Evolutionary conservation across 805 yeast genomes (phyloP), one percentile per base, ranked within the genome.

Genomic region (Tetrapisispora phaffii): DNA sequence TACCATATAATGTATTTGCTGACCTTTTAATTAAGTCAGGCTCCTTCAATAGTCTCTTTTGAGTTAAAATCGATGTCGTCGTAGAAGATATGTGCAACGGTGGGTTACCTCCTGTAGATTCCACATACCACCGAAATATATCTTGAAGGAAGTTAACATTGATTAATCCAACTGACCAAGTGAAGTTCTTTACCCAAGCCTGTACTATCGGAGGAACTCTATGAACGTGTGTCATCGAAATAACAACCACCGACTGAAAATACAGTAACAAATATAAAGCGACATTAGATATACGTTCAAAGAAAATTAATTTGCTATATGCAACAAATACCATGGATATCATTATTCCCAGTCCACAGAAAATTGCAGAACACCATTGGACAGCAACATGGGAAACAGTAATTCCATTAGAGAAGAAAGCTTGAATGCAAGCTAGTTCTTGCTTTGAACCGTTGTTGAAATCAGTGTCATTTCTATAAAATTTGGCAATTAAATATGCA

Each of bases 91-190:
- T 67, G 57, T 80, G 79, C 35, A 82, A 71, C 5, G 84, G 67
- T 28, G 96, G 96, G 1, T 74, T 66, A 35, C 97, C 97, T 41
- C 97, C 97, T 1, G 97, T 88, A 24, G 93, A 67, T 60, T 85
- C 88, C 37, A 85, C 77, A 55, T 80, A 85, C 94, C 94, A 85
- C 55, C 90, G 71, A 63, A 85, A 82, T 50, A 85, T 80, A 48
- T 77, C 69, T 65, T 89, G 96, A 95, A 89, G 85, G 60, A 88
- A 89, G 2, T 59, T 56, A 34, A 84, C 75, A 60, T 82, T 71
- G 54, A 89, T 85, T 48, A 89, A 71, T 2, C 97, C 97, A 84
- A 89, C 85, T 1, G 96, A 85, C 97, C 97, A 89, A 24, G 87
- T 88, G 57, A 89, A 71, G 59, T 89, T 88, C 63, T 85, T 94